A percentile compares a stretch with the other conserved stretches of the same genome.
Evolutionary conservation across 164 flowering plant genomes (phyloP).

Genomic region (Nelumbo lutea): DNA sequence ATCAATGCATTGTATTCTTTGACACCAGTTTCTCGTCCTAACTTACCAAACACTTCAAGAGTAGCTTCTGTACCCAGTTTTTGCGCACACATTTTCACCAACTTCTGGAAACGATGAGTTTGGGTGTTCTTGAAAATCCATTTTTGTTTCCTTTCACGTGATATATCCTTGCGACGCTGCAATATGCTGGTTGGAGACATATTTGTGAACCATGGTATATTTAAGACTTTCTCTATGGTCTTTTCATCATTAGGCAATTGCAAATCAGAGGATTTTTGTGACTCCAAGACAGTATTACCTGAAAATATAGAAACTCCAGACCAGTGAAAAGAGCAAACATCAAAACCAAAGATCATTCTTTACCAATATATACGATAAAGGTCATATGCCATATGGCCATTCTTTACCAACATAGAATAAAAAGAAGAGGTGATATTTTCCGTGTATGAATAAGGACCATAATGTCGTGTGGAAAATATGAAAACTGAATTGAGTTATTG

Average conservation of each 20-base stretch:
- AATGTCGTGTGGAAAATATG: neutral
- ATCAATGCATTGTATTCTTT: slow-evolving; percentile 67
- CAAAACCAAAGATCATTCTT: neutral
- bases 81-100: slow-evolving; percentile 43
- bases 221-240: slow-evolving; percentile 19
- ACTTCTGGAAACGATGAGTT: slow-evolving; percentile 24
- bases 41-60: slow-evolving; percentile 44
- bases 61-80: slow-evolving; percentile 55
- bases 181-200: slow-evolving; percentile 15
- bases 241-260: slow-evolving; percentile 9
- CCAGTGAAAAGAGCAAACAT: neutral
- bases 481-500: neutral
- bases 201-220: slow-evolving; percentile 42
- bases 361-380: too few relatives aligned
- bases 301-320: slow-evolving; percentile 1
- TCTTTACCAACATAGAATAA: too few relatives aligned
- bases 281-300: slow-evolving; percentile 10
- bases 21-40: slow-evolving; percentile 60
- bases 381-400: too few relatives aligned
- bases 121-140: slow-evolving; percentile 49
- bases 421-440: too few relatives aligned
- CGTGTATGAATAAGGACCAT: too few relatives aligned
- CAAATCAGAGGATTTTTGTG: slow-evolving; percentile 13
- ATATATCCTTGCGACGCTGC: slow-evolving; percentile 42
- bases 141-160: slow-evolving; percentile 59